phyloP scores from a whole-genome alignment of 225 moss, liverwort and hornwort genomes.

The Pseudoscleropodium purum region DNA sequence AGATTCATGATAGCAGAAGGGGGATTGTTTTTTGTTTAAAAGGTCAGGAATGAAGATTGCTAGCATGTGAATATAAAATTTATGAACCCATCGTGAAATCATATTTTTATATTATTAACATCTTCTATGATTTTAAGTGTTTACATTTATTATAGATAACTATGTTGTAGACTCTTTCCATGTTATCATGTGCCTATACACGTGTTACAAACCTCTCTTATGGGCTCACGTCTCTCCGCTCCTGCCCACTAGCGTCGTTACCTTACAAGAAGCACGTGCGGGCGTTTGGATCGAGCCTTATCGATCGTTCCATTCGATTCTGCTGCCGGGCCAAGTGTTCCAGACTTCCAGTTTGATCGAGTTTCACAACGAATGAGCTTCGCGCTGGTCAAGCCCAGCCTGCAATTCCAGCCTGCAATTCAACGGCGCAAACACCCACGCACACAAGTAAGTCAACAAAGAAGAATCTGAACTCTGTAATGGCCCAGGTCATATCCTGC shows the following conservation, averaged over 20 bases:
- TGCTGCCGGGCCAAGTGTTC: neutral
- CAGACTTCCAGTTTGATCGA: neutral
- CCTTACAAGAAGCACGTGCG: neutral
- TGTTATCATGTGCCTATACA: too few relatives aligned
- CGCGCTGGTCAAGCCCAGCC: too few relatives aligned
- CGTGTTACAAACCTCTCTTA: too few relatives aligned
- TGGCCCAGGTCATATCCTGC: neutral
- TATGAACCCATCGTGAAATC: too few relatives aligned
- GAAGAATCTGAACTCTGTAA: neutral
- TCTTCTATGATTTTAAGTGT: too few relatives aligned
- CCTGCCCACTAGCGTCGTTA: neutral
- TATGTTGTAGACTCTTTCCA: too few relatives aligned
- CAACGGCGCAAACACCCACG: neutral
- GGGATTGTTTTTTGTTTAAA: too few relatives aligned
- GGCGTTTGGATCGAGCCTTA: neutral
- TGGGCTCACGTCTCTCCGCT: neutral
- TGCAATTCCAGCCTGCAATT: neutral
- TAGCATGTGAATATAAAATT: too few relatives aligned
- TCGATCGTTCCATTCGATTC: neutral
- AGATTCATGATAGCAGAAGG: fast-evolving
- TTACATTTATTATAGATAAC: too few relatives aligned
- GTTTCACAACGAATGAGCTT: neutral
- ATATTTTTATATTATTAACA: too few relatives aligned
- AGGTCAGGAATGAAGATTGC: too few relatives aligned
- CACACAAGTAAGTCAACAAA: neutral